A percentile compares a stretch with the other conserved stretches of the same genome.
Conservation (phyloP, 1,139 yeast genomes). For the Saccharomyces hybrid region DNA sequence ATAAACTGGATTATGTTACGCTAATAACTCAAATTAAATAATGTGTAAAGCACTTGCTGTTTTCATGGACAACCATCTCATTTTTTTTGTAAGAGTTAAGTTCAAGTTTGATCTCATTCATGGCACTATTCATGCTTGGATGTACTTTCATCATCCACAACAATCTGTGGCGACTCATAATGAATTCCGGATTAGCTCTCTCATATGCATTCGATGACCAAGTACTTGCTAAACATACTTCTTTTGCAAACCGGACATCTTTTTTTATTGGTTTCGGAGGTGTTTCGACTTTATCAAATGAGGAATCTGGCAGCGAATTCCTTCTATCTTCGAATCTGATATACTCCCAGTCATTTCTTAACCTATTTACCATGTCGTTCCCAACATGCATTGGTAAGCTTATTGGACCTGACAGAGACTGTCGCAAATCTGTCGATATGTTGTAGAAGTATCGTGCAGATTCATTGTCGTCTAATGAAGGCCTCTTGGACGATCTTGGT, state of each 20-base stretch:
- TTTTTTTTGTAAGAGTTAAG: constrained; percentile 26
- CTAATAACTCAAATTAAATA: background rate
- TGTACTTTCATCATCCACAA: constrained; percentile 3
- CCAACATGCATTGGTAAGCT: background rate
- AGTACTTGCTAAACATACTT: constrained; percentile 18
- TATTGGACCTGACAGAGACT: background rate
- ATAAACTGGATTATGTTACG: background rate
- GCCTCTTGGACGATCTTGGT: constrained; percentile 21
- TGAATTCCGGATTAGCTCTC: constrained; percentile 21
- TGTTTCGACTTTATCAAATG: background rate
- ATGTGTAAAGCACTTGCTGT: constrained; percentile 26
- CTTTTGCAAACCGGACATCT: constrained; percentile 12
- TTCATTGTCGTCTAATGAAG: constrained; percentile 8
- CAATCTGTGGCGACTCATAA: constrained; percentile 9
- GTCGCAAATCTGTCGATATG: background rate
- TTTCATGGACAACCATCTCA: constrained; percentile 29
- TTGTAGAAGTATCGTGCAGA: background rate
- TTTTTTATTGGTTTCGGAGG: background rate
- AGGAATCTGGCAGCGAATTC: background rate
- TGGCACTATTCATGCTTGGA: constrained; percentile 3
- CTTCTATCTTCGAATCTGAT: constrained; percentile 1
- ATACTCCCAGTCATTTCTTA: constrained; percentile 5
- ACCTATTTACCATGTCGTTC: constrained; percentile 5
- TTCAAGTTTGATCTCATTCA: constrained; percentile 20
- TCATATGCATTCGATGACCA: constrained; percentile 23